phyloP scores from a whole-genome alignment of 805 yeast genomes.

The Candida quercuum region DNA sequence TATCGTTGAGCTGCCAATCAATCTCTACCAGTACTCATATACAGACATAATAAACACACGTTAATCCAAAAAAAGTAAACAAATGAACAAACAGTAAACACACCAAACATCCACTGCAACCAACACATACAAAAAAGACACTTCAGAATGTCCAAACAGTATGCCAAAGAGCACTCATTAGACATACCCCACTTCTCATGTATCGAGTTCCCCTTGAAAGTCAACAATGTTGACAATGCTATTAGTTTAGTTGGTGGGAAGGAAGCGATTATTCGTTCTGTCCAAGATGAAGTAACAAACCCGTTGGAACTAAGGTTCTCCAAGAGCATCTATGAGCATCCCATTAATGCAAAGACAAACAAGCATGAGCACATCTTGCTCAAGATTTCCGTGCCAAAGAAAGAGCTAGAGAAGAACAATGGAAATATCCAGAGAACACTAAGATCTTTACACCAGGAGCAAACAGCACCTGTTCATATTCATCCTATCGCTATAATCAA shows the following conservation, averaged over 20 bases:
- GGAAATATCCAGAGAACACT: slow-evolving; percentile 40
- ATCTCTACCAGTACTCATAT: no score
- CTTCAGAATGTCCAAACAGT: slow-evolving; percentile 16
- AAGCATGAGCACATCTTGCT: slow-evolving; percentile 53
- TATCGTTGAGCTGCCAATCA: no score
- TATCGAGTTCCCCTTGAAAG: slow-evolving; percentile 74
- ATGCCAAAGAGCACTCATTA: slow-evolving; percentile 52
- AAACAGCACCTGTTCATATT: slow-evolving; percentile 35
- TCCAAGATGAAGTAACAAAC: slow-evolving; percentile 25
- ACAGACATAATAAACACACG: no score
- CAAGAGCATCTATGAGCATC: slow-evolving; percentile 45
- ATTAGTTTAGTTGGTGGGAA: slow-evolving; percentile 66
- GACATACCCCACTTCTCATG: slow-evolving; percentile 73
- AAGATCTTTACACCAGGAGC: slow-evolving; percentile 22
- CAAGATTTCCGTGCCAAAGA: slow-evolving; percentile 57
- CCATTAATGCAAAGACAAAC: slow-evolving; percentile 49
- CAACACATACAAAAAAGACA: not conserved
- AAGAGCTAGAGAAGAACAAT: slow-evolving; percentile 35
- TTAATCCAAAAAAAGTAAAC: no score
- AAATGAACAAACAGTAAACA: not conserved
- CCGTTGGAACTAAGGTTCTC: slow-evolving; percentile 37
- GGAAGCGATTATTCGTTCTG: slow-evolving; percentile 27
- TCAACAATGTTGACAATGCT: slow-evolving; percentile 58
- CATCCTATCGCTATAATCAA: slow-evolving; percentile 65
- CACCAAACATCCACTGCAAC: not conserved